A percentile compares a stretch with the other conserved stretches of the same genome.
Conservation (phyloP, 495 filamentous ascomycete species). For the Penicillium arizonense region DNA sequence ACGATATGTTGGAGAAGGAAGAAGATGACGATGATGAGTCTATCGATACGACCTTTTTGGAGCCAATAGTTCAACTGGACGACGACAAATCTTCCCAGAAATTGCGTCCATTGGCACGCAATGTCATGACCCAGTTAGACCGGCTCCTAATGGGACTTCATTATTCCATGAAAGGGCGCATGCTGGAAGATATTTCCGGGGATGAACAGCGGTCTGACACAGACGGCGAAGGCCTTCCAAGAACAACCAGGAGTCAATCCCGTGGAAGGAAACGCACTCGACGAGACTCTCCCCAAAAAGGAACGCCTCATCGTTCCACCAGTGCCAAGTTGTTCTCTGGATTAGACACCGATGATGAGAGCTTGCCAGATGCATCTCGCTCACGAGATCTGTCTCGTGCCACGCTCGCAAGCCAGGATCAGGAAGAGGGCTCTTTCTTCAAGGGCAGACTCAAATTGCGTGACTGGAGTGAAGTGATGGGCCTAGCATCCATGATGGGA, state of each 20-base stretch:
- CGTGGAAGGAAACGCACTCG: conserved; percentile 32
- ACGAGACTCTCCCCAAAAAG: neutral
- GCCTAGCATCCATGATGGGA: conserved; percentile 67
- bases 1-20: conserved; percentile 4
- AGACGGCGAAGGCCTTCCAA: conserved; percentile 1
- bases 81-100: conserved; percentile 62
- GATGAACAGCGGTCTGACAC: conserved; percentile 22
- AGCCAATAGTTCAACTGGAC: conserved; percentile 51
- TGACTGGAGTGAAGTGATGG: conserved; percentile 81
- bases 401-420: neutral
- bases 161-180: conserved; percentile 51
- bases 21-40: conserved; percentile 13
- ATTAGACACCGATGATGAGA: conserved; percentile 3
- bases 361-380: conserved; percentile 11
- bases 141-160: conserved; percentile 65
- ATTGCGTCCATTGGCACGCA: conserved; percentile 60
- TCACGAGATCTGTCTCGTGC: conserved; percentile 18
- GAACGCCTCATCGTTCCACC: conserved; percentile 11
- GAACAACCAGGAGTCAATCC: conserved; percentile 17
- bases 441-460: conserved; percentile 45
- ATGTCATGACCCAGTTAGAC: conserved; percentile 65
- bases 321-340: conserved; percentile 3
- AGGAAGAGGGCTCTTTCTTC: neutral
- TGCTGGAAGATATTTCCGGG: conserved; percentile 22
- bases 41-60: conserved; percentile 19